phyloP scores from a whole-genome alignment of 768 basidiomycete species.

The Austroboletus eburneus region DNA sequence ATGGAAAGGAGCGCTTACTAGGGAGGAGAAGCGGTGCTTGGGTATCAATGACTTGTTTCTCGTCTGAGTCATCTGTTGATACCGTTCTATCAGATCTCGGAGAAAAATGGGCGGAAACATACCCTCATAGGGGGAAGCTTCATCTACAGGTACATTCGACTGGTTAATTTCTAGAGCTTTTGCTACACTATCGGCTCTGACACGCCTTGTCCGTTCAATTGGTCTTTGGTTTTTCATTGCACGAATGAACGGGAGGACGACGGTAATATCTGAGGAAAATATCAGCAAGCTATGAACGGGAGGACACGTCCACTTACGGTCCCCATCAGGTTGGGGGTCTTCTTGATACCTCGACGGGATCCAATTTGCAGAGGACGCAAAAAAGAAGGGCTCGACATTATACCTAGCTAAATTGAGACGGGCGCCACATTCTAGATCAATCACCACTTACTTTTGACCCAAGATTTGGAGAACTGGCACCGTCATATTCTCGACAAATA shows the following conservation, averaged over 20 bases:
- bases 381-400: conserved; percentile 62
- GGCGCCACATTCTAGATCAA: not conserved
- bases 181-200: conserved; percentile 9
- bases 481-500: conserved; percentile 51
- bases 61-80: conserved; percentile 15
- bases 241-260: conserved; percentile 52
- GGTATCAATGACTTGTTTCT: conserved; percentile 42
- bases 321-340: conserved; percentile 36
- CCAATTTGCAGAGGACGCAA: conserved; percentile 61
- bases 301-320: conserved; percentile 45
- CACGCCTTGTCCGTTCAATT: conserved; percentile 7
- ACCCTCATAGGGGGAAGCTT: conserved; percentile 16
- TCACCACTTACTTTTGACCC: conserved; percentile 53
- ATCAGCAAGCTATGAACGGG: conserved; percentile 14
- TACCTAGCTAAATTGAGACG: conserved; percentile 33
- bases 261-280: conserved; percentile 49
- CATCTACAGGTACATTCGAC: not conserved
- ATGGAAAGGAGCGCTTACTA: conserved; percentile 21
- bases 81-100: no score
- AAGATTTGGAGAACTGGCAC: conserved; percentile 53
- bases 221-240: conserved; percentile 31
- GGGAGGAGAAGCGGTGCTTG: conserved; percentile 43
- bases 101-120: not conserved
- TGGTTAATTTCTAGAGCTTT: not conserved
- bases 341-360: conserved; percentile 66